Evolutionary conservation across 768 basidiomycete species (phyloP).

Genomic region (Psilocybe subaeruginosa): DNA sequence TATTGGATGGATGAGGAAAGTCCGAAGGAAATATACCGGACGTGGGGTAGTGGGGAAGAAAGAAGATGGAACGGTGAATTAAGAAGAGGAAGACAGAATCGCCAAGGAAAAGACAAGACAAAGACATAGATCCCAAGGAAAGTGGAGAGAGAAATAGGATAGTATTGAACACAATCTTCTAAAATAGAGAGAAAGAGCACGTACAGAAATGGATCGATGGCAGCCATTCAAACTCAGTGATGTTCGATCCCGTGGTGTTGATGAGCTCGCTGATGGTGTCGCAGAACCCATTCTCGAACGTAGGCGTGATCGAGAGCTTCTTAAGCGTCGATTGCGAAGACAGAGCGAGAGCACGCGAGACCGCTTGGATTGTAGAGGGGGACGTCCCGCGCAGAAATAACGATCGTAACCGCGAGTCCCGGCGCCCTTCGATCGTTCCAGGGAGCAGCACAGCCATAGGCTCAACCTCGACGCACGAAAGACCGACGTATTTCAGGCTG

Average conservation of each 20-base stretch:
- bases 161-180: background rate
- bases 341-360: slow-evolving; percentile 11
- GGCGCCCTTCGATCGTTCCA: background rate
- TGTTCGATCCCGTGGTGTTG: slow-evolving; percentile 10
- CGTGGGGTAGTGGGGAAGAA: no score
- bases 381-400: slow-evolving; percentile 21
- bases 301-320: slow-evolving; percentile 24
- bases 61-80: no score
- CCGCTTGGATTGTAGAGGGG: slow-evolving; percentile 14
- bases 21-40: no score
- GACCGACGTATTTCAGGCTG: slow-evolving; percentile 10
- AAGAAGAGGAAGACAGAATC: no score
- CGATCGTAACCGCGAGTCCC: slow-evolving; percentile 6
- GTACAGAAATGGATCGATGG: slow-evolving; percentile 26
- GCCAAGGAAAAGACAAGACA: no score
- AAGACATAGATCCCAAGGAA: background rate
- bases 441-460: background rate
- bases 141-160: background rate
- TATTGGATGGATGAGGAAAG: background rate
- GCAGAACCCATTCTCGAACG: slow-evolving; percentile 23
- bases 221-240: slow-evolving; percentile 23
- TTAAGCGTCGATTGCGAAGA: slow-evolving; percentile 5
- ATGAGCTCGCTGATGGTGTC: slow-evolving; percentile 20
- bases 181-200: slow-evolving; percentile 1
- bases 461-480: slow-evolving; percentile 25